Conservation (phyloP, 768 basidiomycete genomes). For the Calocybe cyanea region DNA sequence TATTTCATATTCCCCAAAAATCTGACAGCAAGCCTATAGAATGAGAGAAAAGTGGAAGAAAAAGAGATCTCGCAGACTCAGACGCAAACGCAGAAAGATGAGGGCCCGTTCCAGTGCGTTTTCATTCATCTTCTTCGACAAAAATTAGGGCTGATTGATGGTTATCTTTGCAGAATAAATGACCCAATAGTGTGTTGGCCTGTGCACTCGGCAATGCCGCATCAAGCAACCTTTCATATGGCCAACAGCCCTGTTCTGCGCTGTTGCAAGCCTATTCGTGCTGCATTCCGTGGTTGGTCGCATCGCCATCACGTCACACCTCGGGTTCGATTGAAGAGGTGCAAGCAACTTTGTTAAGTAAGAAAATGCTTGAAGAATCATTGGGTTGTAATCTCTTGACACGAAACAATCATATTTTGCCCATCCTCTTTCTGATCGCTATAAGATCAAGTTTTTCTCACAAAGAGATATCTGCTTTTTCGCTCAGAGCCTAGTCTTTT, state of each 20-base stretch:
- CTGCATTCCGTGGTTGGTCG: conserved; percentile 20
- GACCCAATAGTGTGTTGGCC: conserved; percentile 19
- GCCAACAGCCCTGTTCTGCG: conserved; percentile 6
- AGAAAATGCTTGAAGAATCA: conserved; percentile 1
- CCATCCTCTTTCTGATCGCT: neutral
- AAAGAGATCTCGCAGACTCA: conserved; percentile 89
- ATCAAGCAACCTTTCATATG: conserved; percentile 6
- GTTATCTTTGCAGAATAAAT: conserved; percentile 33
- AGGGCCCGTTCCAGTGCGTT: conserved; percentile 88
- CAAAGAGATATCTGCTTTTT: too few species aligned
- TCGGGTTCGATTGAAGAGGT: conserved; percentile 5
- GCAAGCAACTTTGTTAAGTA: conserved; percentile 6
- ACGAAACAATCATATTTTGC: neutral
- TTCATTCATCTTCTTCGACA: neutral
- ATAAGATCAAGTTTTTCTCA: neutral
- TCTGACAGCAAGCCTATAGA: conserved; percentile 25
- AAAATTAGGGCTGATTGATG: conserved; percentile 4
- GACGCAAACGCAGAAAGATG: conserved; percentile 96
- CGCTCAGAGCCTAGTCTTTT: too few species aligned
- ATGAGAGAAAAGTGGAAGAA: conserved; percentile 99
- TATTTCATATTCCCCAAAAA: neutral
- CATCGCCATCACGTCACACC: conserved; percentile 15
- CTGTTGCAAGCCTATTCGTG: neutral
- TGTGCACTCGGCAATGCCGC: conserved; percentile 19
- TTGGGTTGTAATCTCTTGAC: too few species aligned